Conservation (phyloP, 2,329 filamentous ascomycete genomes). For the Shiraia sp. region DNA sequence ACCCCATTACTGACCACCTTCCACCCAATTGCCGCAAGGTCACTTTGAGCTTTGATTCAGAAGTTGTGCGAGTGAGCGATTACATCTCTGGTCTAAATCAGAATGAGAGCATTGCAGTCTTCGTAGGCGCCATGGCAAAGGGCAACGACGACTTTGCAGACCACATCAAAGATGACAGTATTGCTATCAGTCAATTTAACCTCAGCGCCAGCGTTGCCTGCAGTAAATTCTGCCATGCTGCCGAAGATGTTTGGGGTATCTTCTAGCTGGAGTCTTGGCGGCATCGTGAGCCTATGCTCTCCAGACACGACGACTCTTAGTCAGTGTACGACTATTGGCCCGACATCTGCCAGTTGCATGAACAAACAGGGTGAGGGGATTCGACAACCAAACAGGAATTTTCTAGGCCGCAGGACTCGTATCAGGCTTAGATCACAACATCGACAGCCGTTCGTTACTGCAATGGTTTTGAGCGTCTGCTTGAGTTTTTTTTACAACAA, state of each 20-base stretch:
- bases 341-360: conserved; percentile 15
- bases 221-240: conserved; percentile 99
- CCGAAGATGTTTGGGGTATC: conserved; percentile 94
- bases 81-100: conserved; percentile 79
- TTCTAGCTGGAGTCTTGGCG: conserved; percentile 59
- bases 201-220: conserved; percentile 96
- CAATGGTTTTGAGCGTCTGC: conserved; percentile 64
- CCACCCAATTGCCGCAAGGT: conserved; percentile 98
- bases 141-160: conserved; percentile 95
- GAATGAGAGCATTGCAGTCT: conserved; percentile 95
- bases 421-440: conserved; percentile 69
- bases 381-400: conserved; percentile 21
- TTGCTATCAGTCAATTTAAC: conserved; percentile 97
- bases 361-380: conserved; percentile 19
- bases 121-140: conserved; percentile 98
- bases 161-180: conserved; percentile 91
- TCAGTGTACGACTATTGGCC: conserved; percentile 26
- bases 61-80: conserved; percentile 83
- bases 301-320: conserved; percentile 33
- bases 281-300: conserved; percentile 21
- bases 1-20: conserved; percentile 95
- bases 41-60: conserved; percentile 91
- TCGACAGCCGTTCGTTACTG: conserved; percentile 58
- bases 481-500: conserved; percentile 81
- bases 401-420: conserved; percentile 38